A percentile compares a stretch with the other conserved stretches of the same genome.
These are phyloP conservation scores for Dactylellina cionopaga DNA, from an alignment of 2,329 filamentous ascomycete species.

Conservation along the genomic window DNA sequence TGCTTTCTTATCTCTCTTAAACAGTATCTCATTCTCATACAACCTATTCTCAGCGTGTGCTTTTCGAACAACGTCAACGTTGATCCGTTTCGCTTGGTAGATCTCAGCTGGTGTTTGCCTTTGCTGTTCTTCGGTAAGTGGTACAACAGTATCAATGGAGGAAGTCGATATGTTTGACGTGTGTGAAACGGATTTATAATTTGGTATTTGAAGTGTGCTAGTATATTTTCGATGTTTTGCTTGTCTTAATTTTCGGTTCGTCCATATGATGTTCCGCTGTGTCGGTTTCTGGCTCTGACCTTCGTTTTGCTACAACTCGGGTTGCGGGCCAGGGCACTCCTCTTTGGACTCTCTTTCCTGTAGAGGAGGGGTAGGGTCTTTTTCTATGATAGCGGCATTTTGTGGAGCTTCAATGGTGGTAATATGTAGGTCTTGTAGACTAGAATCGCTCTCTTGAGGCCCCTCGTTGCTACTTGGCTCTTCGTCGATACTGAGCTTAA, in stretches of 20 bases:
- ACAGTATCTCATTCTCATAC: not conserved
- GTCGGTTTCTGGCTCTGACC: not conserved
- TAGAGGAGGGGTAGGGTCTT: not conserved
- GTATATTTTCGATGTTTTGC: not conserved
- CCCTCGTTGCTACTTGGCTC: not conserved
- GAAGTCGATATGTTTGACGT: not conserved
- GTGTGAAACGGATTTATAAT: not conserved
- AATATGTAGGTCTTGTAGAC: not conserved
- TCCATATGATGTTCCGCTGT: not conserved
- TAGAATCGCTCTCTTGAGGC: not conserved
- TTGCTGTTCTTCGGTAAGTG: slow-evolving; percentile 4
- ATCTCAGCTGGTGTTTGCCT: not conserved
- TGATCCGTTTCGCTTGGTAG: not conserved
- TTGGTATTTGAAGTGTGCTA: not conserved
- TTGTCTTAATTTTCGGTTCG: slow-evolving; percentile 1
- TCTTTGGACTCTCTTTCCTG: not conserved
- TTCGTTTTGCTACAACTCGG: slow-evolving; percentile 22
- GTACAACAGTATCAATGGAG: slow-evolving; percentile 1
- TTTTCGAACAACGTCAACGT: not conserved
- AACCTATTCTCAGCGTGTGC: not conserved
- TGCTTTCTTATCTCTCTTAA: not conserved
- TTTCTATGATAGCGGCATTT: not conserved
- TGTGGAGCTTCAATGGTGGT: not conserved
- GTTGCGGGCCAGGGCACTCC: not conserved
- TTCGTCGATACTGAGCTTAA: no score